Percentiles rank a stretch among this genome's conserved stretches.
These are phyloP conservation scores for Yamadazyma olivae DNA, from an alignment of 805 yeast genomes.

Conservation along the genomic window DNA sequence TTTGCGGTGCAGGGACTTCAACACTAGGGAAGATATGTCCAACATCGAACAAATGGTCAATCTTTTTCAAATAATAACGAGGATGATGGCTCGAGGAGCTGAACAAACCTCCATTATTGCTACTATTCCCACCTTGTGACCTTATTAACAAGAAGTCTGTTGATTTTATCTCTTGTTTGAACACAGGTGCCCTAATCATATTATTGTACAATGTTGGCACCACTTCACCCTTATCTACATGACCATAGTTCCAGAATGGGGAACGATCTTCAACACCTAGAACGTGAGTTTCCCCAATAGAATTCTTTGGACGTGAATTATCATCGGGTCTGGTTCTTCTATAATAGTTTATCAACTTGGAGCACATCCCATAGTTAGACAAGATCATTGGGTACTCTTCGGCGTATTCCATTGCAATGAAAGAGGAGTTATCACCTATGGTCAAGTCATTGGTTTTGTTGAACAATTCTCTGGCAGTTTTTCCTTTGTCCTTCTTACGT, in stretches of 20 bases:
- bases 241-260: conserved; percentile 98
- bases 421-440: conserved; percentile 74
- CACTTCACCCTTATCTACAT: conserved; percentile 89
- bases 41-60: conserved; percentile 76
- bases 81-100: conserved; percentile 50
- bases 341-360: conserved; percentile 88
- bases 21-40: conserved; percentile 93
- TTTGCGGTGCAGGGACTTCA: conserved; percentile 96
- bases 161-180: conserved; percentile 71
- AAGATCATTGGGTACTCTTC: conserved; percentile 84
- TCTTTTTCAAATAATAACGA: conserved; percentile 62
- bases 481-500: conserved; percentile 86
- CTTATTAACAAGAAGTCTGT: conserved; percentile 83
- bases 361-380: conserved; percentile 93
- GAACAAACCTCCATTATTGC: conserved; percentile 33
- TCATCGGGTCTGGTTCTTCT: conserved; percentile 82
- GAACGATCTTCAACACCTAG: conserved; percentile 94
- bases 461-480: conserved; percentile 72
- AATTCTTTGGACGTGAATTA: conserved; percentile 77
- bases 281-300: conserved; percentile 93
- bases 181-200: conserved; percentile 89
- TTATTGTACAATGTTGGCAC: conserved; percentile 93
- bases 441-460: conserved; percentile 72
- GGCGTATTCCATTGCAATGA: conserved; percentile 80
- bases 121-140: conserved; percentile 61